phyloP scores from a whole-genome alignment of 2,329 filamentous ascomycete genomes.

The Calonectria ilicicola region DNA sequence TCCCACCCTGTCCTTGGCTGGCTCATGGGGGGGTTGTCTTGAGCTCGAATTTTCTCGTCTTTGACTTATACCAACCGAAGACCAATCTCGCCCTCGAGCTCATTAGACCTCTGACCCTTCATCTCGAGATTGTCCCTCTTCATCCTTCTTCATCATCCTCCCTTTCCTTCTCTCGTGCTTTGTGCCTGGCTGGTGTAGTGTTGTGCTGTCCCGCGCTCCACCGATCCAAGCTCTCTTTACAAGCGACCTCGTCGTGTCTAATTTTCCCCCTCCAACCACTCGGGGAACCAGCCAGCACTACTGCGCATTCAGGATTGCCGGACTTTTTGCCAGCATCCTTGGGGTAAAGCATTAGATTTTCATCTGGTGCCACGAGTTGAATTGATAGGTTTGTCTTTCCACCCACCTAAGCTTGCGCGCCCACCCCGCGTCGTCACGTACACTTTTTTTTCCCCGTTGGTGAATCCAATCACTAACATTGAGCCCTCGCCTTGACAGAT shows the following conservation, averaged over 20 bases:
- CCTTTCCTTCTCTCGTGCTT: constrained; percentile 29
- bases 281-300: constrained; percentile 44
- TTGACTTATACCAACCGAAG: constrained; percentile 46
- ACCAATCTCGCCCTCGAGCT: constrained; percentile 38
- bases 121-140: constrained; percentile 45
- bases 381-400: constrained; percentile 47
- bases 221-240: constrained; percentile 36
- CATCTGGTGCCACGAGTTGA: constrained; percentile 42
- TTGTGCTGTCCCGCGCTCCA: constrained; percentile 41
- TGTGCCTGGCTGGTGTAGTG: constrained; percentile 45
- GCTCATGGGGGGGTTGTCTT: constrained; percentile 32
- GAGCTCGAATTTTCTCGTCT: constrained; percentile 41
- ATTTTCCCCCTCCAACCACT: constrained; percentile 42
- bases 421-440: neutral
- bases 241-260: constrained; percentile 34
- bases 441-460: neutral
- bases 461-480: constrained; percentile 30
- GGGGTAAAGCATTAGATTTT: constrained; percentile 41
- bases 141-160: constrained; percentile 36
- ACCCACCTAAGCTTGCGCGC: neutral
- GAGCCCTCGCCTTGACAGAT: constrained; percentile 34
- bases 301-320: constrained; percentile 42
- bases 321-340: constrained; percentile 42
- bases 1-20: constrained; percentile 36
- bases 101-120: constrained; percentile 40